Percentiles rank a stretch among this genome's conserved stretches.
Evolutionary conservation across 2,329 filamentous ascomycete species (phyloP).

Genomic region (Cryphonectria naterciae): DNA sequence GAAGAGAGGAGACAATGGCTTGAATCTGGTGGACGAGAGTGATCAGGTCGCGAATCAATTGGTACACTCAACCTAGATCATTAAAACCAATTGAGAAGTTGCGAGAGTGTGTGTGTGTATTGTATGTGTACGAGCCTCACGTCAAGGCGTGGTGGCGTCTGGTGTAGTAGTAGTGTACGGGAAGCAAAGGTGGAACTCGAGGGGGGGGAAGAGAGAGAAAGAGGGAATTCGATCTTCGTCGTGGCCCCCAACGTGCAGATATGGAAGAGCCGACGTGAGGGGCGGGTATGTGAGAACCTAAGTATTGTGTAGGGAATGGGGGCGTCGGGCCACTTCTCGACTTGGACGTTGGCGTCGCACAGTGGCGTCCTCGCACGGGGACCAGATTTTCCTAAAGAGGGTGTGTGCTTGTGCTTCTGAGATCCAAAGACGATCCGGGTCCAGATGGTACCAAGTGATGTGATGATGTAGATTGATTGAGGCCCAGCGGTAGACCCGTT

Average conservation of each 20-base stretch:
- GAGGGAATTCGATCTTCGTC: background rate
- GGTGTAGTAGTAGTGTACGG: slow-evolving; percentile 6
- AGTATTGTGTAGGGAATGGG: slow-evolving; percentile 5
- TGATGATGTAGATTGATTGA: slow-evolving; percentile 32
- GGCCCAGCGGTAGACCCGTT: slow-evolving; percentile 50
- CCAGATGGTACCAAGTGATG: slow-evolving; percentile 27
- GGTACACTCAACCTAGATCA: background rate
- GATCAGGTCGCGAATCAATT: background rate
- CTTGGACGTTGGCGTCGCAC: slow-evolving; percentile 14
- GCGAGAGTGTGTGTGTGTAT: no score
- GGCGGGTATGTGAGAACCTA: slow-evolving; percentile 5
- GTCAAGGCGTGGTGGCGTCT: slow-evolving; percentile 12
- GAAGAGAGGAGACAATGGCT: background rate
- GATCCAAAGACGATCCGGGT: slow-evolving; percentile 11
- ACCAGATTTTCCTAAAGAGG: background rate
- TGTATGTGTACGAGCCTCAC: background rate
- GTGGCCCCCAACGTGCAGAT: slow-evolving; percentile 20
- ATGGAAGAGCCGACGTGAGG: slow-evolving; percentile 22
- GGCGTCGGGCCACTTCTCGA: slow-evolving; percentile 8
- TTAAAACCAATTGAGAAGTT: slow-evolving; percentile 2
- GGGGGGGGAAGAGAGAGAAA: background rate
- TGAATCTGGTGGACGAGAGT: background rate
- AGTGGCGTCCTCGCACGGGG: slow-evolving; percentile 17
- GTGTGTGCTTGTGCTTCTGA: slow-evolving; percentile 2
- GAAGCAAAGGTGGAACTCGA: background rate